These are phyloP conservation scores for Tylopilus sp. DNA, from an alignment of 1,284 basidiomycete species.

Conservation along the genomic window DNA sequence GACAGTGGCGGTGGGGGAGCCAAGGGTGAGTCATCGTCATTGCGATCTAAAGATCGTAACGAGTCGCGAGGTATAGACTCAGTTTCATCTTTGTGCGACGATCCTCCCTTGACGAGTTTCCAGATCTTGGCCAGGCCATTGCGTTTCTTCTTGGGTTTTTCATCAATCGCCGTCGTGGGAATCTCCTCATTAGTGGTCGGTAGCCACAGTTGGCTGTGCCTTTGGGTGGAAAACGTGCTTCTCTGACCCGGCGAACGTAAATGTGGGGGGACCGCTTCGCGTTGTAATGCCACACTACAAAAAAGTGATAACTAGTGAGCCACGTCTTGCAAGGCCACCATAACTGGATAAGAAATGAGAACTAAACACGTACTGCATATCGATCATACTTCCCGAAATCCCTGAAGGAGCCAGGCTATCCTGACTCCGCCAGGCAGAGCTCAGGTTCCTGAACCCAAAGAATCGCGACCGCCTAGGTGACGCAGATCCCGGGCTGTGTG, in stretches of 20 bases:
- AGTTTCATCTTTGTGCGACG: slow-evolving; percentile 39
- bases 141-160: slow-evolving; percentile 63
- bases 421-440: slow-evolving; percentile 69
- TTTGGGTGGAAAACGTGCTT: slow-evolving; percentile 39
- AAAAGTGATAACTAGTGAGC: slow-evolving; percentile 11
- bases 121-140: slow-evolving; percentile 80
- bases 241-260: slow-evolving; percentile 40
- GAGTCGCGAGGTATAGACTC: slow-evolving; percentile 18
- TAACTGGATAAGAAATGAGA: slow-evolving; percentile 2
- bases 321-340: neutral
- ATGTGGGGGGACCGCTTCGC: slow-evolving; percentile 47
- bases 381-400: slow-evolving; percentile 80
- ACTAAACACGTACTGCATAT: slow-evolving; percentile 77
- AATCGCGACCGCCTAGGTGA: slow-evolving; percentile 72
- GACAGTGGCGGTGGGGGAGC: slow-evolving; percentile 82
- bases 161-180: slow-evolving; percentile 25
- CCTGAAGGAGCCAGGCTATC: slow-evolving; percentile 76
- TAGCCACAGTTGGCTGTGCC: slow-evolving; percentile 54
- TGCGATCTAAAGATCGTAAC: slow-evolving; percentile 39
- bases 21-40: slow-evolving; percentile 67
- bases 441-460: slow-evolving; percentile 77
- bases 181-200: slow-evolving; percentile 36
- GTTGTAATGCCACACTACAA: slow-evolving; percentile 66
- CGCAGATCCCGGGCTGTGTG: slow-evolving; percentile 61
- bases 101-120: slow-evolving; percentile 64